Base-by-base conservation (phyloP, 345 rosid genomes). In the Populus davidiana region DNA sequence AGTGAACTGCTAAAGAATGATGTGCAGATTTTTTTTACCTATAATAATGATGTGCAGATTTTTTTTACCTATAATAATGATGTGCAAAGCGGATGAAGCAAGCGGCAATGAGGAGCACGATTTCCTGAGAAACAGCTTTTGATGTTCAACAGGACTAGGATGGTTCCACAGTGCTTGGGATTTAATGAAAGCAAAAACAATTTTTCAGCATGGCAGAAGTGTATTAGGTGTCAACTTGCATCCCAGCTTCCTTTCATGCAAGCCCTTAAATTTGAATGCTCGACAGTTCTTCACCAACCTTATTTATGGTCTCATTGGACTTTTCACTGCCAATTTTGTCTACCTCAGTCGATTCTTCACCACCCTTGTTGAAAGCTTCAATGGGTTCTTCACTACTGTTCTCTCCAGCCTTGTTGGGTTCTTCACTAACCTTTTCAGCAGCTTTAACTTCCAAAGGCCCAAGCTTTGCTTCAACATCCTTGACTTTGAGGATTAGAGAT, bases 391-490 rank as follows among this genome's bases (percentile, higher is more conserved):
- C 69, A 43, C n/a, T 44, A 43, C 31, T 33, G 35, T 61, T 68
- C 12, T 66, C 71, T 18, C 5, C 36, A 27, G 36, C 39, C 72
- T 78, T 50, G 5, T 18, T 20, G 65, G 73, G 39, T 54, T 73
- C 47, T 78, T 78, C 62, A 38, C 71, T 43, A 62, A 8, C 56
- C 59, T 44, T 52, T 14, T 72, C 27, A 5, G 67, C 49, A 13
- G 61, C 21, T 70, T 23, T 82, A 81, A 81, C 80, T 77, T 81
- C 83, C 63, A 89, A 47, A 39, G 92, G 89, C 75, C 89, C 92
- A 75, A 91, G 87, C 86, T 86, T 86, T 76, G 89, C 89, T 75
- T 93, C 98, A 74, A 86, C 76, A 78, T 88, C 88, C 86, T 88
- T 94, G 74, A 93, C 85, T 18, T 77, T 86, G 31, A 70, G 72